A percentile compares a stretch with the other conserved stretches of the same genome.
Conservation (phyloP, 352 stramenopile genomes). For the Pythium dissotocum region DNA sequence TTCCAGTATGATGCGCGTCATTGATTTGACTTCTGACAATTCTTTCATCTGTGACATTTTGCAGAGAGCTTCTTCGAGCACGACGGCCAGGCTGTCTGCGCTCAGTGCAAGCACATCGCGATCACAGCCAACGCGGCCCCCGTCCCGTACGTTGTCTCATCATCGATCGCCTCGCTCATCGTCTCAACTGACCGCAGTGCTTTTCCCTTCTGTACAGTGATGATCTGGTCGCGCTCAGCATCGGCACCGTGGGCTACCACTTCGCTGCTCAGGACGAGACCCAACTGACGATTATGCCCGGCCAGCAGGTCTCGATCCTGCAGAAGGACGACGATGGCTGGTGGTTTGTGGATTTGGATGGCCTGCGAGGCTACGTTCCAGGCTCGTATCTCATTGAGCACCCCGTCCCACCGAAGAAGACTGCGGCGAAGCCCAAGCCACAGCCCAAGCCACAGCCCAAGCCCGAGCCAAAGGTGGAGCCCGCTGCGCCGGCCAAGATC, state of each 20-base stretch:
- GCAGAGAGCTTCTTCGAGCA: slow-evolving; percentile 87
- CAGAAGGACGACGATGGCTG: slow-evolving; percentile 87
- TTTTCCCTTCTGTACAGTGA: slow-evolving; percentile 31
- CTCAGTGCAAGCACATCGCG: slow-evolving; percentile 76
- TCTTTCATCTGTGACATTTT: slow-evolving; percentile 4
- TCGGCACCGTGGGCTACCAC: slow-evolving; percentile 70
- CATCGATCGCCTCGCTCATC: not conserved
- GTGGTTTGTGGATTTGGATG: slow-evolving; percentile 75
- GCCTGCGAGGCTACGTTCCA: slow-evolving; percentile 75
- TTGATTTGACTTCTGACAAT: not conserved
- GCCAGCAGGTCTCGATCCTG: slow-evolving; percentile 74
- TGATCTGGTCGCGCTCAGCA: slow-evolving; percentile 48
- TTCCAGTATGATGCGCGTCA: too few species aligned
- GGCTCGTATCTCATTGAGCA: slow-evolving; percentile 84
- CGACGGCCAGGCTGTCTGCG: slow-evolving; percentile 70
- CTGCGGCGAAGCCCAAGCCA: slow-evolving; percentile 18
- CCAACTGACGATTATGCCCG: slow-evolving; percentile 80
- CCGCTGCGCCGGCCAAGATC: slow-evolving; percentile 23
- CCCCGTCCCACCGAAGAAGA: slow-evolving; percentile 28
- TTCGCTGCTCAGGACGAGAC: slow-evolving; percentile 75
- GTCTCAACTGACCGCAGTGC: not conserved
- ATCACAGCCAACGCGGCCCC: slow-evolving; percentile 54
- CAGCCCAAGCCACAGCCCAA: slow-evolving; percentile 33
- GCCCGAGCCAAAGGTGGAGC: slow-evolving; percentile 20
- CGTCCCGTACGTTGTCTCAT: slow-evolving; percentile 40